Evolutionary conservation across 257 asterid genomes (phyloP).

Genomic region (Solanum paucissectum): DNA sequence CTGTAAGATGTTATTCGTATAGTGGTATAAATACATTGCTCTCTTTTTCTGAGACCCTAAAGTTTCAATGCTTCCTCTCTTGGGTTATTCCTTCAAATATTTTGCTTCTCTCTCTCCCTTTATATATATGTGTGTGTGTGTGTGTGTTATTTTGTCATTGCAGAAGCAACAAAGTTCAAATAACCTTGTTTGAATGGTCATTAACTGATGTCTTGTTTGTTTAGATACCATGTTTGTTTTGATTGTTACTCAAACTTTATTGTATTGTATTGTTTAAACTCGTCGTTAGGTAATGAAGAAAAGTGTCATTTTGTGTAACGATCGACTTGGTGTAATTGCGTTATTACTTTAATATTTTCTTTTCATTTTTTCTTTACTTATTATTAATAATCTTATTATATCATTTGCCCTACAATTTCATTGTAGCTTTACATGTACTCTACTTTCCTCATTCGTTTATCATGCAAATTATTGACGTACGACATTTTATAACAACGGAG

Average conservation of each 20-base stretch:
- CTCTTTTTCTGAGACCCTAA: background rate
- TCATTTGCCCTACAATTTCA: background rate
- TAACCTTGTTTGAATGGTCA: background rate
- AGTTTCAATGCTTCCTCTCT: background rate
- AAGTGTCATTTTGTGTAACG: background rate
- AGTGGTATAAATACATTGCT: background rate
- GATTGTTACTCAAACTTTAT: background rate
- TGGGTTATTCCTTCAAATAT: background rate
- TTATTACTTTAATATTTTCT: background rate
- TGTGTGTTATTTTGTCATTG: background rate
- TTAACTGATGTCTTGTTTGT: too few species aligned
- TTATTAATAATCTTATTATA: too few species aligned
- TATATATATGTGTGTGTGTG: too few species aligned
- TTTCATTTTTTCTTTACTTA: too few species aligned
- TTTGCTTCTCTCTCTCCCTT: background rate
- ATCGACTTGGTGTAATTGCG: background rate
- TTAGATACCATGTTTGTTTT: too few species aligned
- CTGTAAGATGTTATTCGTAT: background rate
- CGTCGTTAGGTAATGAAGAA: background rate
- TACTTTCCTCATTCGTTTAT: too few species aligned
- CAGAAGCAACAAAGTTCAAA: background rate
- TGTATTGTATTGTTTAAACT: background rate
- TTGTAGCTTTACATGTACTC: too few species aligned
- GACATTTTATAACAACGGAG: too few species aligned
- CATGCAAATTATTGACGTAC: too few species aligned